Percentiles rank a stretch among this genome's conserved stretches.
phyloP scores from a whole-genome alignment of 2,329 filamentous ascomycete genomes.

The Epichloe sibirici region DNA sequence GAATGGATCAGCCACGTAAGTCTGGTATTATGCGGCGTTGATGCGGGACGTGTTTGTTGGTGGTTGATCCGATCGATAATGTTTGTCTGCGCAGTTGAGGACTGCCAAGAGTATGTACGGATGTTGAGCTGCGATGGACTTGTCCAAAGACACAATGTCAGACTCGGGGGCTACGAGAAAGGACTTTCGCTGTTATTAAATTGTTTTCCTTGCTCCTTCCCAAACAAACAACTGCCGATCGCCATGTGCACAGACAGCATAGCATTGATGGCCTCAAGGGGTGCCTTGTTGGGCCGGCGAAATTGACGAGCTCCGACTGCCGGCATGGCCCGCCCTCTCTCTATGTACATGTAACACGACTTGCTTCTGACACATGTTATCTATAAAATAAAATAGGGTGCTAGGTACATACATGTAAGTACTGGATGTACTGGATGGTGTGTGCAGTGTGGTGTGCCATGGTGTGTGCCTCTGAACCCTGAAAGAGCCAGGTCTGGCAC shows the following conservation, averaged over 20 bases:
- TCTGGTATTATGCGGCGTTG: neutral
- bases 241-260: neutral
- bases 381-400: too few relatives aligned
- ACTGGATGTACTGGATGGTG: too few relatives aligned
- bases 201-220: neutral
- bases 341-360: too few relatives aligned
- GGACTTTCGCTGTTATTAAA: neutral
- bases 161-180: neutral
- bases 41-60: neutral
- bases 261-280: neutral
- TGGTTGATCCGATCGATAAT: too few relatives aligned
- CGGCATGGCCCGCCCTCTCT: neutral
- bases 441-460: too few relatives aligned
- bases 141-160: neutral
- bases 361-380: too few relatives aligned
- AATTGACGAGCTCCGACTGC: neutral
- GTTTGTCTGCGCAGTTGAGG: too few relatives aligned
- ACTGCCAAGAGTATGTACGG: neutral
- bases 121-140: neutral
- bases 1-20: neutral
- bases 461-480: too few relatives aligned
- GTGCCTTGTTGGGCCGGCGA: neutral
- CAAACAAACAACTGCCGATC: neutral
- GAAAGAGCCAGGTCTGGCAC: too few relatives aligned
- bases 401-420: too few relatives aligned